Evolutionary conservation across 768 basidiomycete species (phyloP).

Genomic region (Russula ochroleuca): DNA sequence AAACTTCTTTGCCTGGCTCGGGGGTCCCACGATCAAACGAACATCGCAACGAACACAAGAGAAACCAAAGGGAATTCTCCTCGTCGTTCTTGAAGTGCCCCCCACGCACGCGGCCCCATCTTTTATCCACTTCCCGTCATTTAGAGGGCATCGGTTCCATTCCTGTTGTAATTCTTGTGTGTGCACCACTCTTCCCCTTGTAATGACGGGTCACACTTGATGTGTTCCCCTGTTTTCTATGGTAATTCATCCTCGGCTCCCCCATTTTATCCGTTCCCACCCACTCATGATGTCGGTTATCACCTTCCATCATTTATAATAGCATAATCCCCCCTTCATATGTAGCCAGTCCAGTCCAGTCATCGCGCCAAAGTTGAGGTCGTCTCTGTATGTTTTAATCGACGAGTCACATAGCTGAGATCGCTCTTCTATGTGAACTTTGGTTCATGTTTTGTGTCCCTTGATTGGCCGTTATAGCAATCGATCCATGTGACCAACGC

Average conservation of each 20-base stretch:
- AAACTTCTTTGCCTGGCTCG: neutral
- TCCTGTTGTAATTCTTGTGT: neutral
- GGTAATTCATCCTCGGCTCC: neutral
- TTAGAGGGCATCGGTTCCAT: conserved; percentile 1
- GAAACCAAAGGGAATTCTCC: neutral
- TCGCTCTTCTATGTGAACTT: neutral
- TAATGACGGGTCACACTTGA: conserved; percentile 16
- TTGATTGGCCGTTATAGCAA: neutral
- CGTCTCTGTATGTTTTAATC: neutral
- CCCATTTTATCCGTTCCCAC: neutral
- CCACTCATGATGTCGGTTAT: conserved; percentile 1
- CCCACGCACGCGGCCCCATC: no score
- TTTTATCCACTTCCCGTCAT: conserved; percentile 6
- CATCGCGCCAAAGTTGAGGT: neutral
- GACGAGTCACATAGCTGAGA: neutral
- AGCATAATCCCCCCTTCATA: neutral
- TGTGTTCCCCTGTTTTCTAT: conserved; percentile 6
- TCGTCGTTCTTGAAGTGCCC: neutral
- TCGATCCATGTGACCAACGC: neutral
- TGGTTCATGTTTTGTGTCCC: neutral
- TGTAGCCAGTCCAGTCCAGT: neutral
- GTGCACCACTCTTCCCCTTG: neutral
- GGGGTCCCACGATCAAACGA: neutral
- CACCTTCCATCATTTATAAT: neutral
- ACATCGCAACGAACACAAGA: neutral